These are phyloP conservation scores for Neofusicoccum ribis DNA, from an alignment of 2,329 filamentous ascomycete genomes.

Conservation along the genomic window DNA sequence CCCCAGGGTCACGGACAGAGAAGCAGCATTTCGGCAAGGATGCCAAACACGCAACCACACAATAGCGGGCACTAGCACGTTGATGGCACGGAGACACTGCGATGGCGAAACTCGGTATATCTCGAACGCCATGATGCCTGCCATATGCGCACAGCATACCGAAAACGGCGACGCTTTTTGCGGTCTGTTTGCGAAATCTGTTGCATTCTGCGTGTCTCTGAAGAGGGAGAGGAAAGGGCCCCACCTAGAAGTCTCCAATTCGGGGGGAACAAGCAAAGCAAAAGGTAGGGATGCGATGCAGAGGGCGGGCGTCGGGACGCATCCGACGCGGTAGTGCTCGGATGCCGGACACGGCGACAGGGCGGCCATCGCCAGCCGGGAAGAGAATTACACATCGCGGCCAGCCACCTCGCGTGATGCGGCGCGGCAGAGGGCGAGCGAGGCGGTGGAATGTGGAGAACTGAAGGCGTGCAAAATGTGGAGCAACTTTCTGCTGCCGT, in stretches of 20 bases:
- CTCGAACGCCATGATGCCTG: background rate
- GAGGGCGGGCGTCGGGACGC: no score
- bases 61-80: background rate
- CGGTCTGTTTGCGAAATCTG: background rate
- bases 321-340: no score
- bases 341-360: no score
- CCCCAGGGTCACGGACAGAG: no score
- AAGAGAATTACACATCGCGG: background rate
- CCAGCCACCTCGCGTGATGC: background rate
- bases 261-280: no score
- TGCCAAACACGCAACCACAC: no score
- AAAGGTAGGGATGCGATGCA: no score
- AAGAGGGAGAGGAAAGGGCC: no score
- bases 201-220: no score
- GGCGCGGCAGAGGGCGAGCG: background rate
- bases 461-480: background rate
- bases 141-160: background rate
- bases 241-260: no score
- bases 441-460: background rate
- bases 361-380: no score
- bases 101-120: background rate
- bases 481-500: background rate
- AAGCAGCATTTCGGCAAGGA: no score
- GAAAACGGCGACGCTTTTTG: background rate
- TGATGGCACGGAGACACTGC: background rate